Evolutionary conservation across 345 rosid species (phyloP), one percentile per base, ranked within the genome.

Genomic region (Lepidium aucheri): DNA sequence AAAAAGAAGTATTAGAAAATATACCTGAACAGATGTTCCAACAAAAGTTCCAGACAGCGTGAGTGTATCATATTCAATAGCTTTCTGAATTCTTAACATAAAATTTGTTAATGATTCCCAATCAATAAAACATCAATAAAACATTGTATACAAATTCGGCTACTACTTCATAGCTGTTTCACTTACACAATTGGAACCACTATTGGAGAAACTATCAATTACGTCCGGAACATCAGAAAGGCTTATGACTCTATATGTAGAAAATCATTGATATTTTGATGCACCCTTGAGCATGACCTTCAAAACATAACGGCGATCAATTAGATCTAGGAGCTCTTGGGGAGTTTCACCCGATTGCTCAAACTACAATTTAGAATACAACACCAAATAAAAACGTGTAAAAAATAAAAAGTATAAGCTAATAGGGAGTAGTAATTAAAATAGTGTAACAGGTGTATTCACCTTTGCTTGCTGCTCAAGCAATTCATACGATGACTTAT

Each of bases 381-480:
- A n/a, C n/a, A n/a, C n/a, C n/a, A n/a, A n/a, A n/a, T n/a, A n/a
- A n/a, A n/a, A n/a, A n/a, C n/a, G n/a, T n/a, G n/a, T n/a, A n/a
- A n/a, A n/a, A n/a, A n/a, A 11, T 9, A 9, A n/a, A 12, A 38
- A 38, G 41, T 2, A 4, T 38, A 38, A 38, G 41, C 10, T n/a
- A 38, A 11, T 38, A n/a, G n/a, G n/a, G n/a, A n/a, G n/a, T n/a
- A n/a, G n/a, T n/a, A 8, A 1, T 10, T 38, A 38, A 5, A 38
- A n/a, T n/a, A n/a, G 41, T 9, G 3, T 12, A 2, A 9, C 13
- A 3, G 6, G 7, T 7, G 10, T 15, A 10, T 2, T 1, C 33
- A 60, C 53, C 65, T 44, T 8, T 11, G 44, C 53, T 44, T 60
- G 53, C 44, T 60, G 18, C 32, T 60, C 65, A 18, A 43, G 52